These are phyloP conservation scores for Talaromyces wortmannii DNA, from an alignment of 495 filamentous ascomycete species.

Conservation along the genomic window DNA sequence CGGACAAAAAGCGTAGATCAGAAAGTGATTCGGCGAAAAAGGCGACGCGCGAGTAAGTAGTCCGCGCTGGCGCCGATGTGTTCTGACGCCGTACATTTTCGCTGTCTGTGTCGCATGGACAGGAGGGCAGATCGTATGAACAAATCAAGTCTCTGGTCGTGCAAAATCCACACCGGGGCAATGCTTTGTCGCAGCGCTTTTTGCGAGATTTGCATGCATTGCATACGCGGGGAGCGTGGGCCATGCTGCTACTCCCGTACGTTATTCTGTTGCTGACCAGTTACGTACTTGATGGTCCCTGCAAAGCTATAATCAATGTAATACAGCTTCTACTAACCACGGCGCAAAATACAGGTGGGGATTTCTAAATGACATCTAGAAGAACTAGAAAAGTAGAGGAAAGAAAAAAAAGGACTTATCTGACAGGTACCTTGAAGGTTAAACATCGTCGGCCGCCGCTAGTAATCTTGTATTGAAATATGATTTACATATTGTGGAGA, in stretches of 20 bases:
- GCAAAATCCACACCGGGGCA: slow-evolving; percentile 27
- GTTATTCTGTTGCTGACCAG: background rate
- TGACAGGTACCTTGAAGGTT: background rate
- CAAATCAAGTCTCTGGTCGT: background rate
- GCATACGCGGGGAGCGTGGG: background rate
- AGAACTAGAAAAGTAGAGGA: too few relatives aligned
- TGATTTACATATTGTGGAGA: too few relatives aligned
- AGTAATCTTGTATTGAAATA: background rate
- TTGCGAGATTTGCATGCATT: slow-evolving; percentile 25
- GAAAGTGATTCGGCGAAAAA: background rate
- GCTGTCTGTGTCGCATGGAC: background rate
- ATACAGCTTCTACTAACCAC: background rate
- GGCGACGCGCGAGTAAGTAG: background rate
- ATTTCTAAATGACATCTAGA: background rate
- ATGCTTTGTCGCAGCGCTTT: slow-evolving; percentile 26
- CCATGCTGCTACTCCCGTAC: background rate
- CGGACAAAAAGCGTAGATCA: background rate
- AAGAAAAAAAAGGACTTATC: too few relatives aligned
- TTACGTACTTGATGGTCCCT: background rate
- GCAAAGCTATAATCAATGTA: background rate
- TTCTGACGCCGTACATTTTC: slow-evolving; percentile 8
- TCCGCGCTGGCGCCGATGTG: background rate
- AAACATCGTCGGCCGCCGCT: background rate
- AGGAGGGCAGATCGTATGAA: background rate
- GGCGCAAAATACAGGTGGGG: too few relatives aligned